phyloP scores from a whole-genome alignment of 768 basidiomycete species.

The Amyloporia xantha region DNA sequence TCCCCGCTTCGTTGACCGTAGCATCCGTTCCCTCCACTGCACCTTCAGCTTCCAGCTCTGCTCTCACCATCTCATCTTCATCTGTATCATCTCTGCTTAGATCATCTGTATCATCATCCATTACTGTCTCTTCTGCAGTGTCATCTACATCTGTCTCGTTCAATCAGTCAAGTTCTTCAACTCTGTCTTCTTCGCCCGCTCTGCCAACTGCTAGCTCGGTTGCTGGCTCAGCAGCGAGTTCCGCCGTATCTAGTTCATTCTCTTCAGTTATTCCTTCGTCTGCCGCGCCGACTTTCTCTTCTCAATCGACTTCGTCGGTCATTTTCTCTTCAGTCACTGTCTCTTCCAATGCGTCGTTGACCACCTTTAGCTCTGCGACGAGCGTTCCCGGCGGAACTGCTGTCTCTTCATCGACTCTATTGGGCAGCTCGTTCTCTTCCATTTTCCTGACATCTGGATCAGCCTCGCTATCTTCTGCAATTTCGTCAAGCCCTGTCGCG shows the following conservation, averaged over 20 bases:
- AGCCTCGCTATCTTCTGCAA: background rate
- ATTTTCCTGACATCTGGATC: background rate
- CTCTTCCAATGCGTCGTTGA: background rate
- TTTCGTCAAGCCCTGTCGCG: background rate
- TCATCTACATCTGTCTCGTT: background rate
- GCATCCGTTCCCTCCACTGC: background rate
- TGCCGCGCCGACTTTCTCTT: background rate
- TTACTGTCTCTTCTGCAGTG: background rate
- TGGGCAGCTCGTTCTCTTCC: background rate
- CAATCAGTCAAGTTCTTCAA: background rate
- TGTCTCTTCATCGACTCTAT: slow-evolving; percentile 1
- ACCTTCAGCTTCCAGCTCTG: background rate
- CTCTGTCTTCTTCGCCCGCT: background rate
- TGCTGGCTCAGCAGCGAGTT: background rate
- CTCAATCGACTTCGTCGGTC: background rate
- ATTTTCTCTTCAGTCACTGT: background rate
- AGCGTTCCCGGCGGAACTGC: background rate
- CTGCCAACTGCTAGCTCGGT: background rate
- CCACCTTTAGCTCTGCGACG: background rate
- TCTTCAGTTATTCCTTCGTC: slow-evolving; percentile 1
- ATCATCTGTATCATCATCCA: slow-evolving; percentile 28
- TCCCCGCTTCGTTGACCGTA: no score
- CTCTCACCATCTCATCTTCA: background rate
- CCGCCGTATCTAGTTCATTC: slow-evolving; percentile 14
- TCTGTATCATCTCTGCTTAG: background rate